Conservation (phyloP, 2,329 filamentous ascomycete species). For the Aspergillus udagawae region DNA sequence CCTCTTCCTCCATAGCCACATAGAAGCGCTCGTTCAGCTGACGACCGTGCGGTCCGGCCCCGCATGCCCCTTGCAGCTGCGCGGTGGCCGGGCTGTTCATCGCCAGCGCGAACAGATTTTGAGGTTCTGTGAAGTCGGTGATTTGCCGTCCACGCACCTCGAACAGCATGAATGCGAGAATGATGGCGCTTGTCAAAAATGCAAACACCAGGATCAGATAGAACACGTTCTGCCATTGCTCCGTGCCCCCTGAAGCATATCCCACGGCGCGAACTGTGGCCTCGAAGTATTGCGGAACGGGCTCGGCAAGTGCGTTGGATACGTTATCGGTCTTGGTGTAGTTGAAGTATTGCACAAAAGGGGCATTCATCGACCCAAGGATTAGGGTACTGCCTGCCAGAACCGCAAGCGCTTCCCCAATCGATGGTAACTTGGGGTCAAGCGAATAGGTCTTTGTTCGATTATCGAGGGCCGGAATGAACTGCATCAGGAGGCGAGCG, state of each 20-base stretch:
- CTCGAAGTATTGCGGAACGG: constrained; percentile 58
- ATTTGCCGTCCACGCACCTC: constrained; percentile 56
- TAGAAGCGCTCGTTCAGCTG: constrained; percentile 47
- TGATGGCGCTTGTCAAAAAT: constrained; percentile 64
- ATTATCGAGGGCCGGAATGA: constrained; percentile 42
- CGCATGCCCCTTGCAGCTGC: constrained; percentile 53
- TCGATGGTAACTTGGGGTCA: constrained; percentile 55
- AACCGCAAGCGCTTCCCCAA: constrained; percentile 71
- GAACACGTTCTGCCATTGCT: constrained; percentile 62
- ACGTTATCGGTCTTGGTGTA: constrained; percentile 30
- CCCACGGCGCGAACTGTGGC: constrained; percentile 61
- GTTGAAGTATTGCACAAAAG: constrained; percentile 58
- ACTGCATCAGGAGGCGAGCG: constrained; percentile 55
- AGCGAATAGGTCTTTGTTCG: constrained; percentile 35
- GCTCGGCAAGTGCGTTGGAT: constrained; percentile 34
- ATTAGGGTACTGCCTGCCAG: constrained; percentile 65
- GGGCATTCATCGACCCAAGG: constrained; percentile 54
- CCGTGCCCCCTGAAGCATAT: constrained; percentile 64
- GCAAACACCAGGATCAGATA: constrained; percentile 62
- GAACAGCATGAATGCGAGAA: constrained; percentile 59
- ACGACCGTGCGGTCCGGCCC: constrained; percentile 50
- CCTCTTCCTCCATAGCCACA: constrained; percentile 44
- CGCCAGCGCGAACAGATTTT: constrained; percentile 69
- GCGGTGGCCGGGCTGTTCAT: constrained; percentile 59
- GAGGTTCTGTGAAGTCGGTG: constrained; percentile 74